Evolutionary conservation across 306 rosid genomes (phyloP), one percentile per base, ranked within the genome.

Genomic region (Morella rubra): DNA sequence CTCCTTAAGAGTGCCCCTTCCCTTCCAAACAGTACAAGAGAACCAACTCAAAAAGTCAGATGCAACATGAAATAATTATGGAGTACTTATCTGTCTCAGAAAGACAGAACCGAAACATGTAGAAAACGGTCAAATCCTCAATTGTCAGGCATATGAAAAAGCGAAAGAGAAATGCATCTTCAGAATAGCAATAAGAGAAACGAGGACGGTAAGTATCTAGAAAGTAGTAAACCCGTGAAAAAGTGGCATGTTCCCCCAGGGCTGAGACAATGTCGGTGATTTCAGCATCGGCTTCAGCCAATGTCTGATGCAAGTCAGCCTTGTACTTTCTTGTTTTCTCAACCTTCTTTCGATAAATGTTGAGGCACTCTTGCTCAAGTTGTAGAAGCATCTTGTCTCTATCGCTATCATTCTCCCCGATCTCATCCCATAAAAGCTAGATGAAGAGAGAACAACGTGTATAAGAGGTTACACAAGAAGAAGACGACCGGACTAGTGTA

Each of bases 351-450:
- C 89, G 87, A 83, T 94, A 94, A 62, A 94, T 92, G 53, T 92
- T 85, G 22, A 90, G 97, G 80, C 98, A 94, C 56, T 92, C 97
- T 80, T 92, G 93, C 91, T 94, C 96, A 19, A 94, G 90, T 84
- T 94, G 93, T 53, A 91, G 89, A 71, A 94, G 97, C 96, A 83
- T 89, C 81, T 75, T 82, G 81, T 94, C 98, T 76, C 96, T 87
- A 73, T 91, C 91, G 4, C 72, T 73, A 19, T 94, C 91, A 79
- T 83, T 81, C 77, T 94, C 98, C 72, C 98, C 97, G 83, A 94
- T 90, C 90, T 94, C 96, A 85, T 92, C 93, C 98, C 98, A 94
- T 84, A 94, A 82, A 32, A 81, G 79, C 97, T 94, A 59, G 1
- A 65, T 42, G 67, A 54, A 52, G 67, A 46, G 24, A 42, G n/a